phyloP scores from a whole-genome alignment of 2,329 filamentous ascomycete genomes.

The Fusarium haematococcum region DNA sequence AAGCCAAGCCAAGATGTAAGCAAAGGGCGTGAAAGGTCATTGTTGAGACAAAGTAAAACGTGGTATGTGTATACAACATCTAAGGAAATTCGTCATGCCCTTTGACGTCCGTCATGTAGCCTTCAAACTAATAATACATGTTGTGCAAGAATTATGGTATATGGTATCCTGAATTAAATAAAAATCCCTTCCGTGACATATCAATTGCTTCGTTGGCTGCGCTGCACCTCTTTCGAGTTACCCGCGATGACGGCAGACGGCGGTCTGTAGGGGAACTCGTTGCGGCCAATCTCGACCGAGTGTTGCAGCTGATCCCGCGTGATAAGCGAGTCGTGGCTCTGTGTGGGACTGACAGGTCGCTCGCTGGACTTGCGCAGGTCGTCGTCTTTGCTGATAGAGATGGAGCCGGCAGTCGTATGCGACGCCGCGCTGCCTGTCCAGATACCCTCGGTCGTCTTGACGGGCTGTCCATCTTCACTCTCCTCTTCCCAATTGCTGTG shows the following conservation, averaged over 20 bases:
- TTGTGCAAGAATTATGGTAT: neutral
- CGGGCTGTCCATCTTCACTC: slow-evolving; percentile 19
- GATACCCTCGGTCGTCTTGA: slow-evolving; percentile 42
- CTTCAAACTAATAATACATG: neutral
- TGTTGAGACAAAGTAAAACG: neutral
- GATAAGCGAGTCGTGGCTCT: slow-evolving; percentile 46
- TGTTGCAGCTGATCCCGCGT: slow-evolving; percentile 34
- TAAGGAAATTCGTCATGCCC: neutral
- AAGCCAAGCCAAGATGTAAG: neutral
- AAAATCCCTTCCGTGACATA: neutral
- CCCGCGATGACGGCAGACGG: slow-evolving; percentile 33
- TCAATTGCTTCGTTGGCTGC: slow-evolving; percentile 13
- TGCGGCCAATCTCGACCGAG: slow-evolving; percentile 25
- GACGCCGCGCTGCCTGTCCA: slow-evolving; percentile 37
- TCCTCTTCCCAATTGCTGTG: slow-evolving; percentile 44
- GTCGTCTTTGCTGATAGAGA: slow-evolving; percentile 38
- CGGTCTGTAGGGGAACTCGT: slow-evolving; percentile 19
- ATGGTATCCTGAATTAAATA: neutral
- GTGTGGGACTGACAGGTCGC: slow-evolving; percentile 39
- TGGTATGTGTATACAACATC: slow-evolving; percentile 1
- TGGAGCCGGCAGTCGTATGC: slow-evolving; percentile 33
- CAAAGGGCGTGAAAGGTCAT: neutral
- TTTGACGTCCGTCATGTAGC: slow-evolving; percentile 4
- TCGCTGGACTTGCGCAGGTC: slow-evolving; percentile 28
- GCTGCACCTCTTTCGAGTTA: slow-evolving; percentile 26